These are phyloP conservation scores for Sphagnum fallax DNA, from an alignment of 228 moss, liverwort and hornwort species.

Conservation along the genomic window DNA sequence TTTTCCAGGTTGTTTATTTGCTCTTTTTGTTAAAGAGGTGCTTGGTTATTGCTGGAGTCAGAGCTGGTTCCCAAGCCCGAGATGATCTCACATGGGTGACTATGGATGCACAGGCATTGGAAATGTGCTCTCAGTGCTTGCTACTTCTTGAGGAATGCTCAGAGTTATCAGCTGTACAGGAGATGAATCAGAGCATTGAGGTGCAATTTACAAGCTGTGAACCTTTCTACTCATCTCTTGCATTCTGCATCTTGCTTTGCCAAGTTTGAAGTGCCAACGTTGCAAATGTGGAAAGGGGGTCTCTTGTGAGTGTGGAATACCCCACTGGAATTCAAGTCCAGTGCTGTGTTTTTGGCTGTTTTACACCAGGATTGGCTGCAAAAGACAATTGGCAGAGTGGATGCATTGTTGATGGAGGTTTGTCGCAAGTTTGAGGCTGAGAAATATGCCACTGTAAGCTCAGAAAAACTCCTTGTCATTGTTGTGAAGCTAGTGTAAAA, in stretches of 20 bases:
- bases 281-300: too few relatives aligned
- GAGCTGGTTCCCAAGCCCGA: too few relatives aligned
- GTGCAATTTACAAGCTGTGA: conserved; percentile 16
- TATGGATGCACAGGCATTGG: conserved; percentile 64
- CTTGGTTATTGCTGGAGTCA: too few relatives aligned
- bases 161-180: conserved; percentile 62
- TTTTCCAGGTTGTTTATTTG: too few relatives aligned
- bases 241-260: too few relatives aligned
- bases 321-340: background rate
- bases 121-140: conserved; percentile 80
- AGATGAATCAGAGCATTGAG: conserved; percentile 93
- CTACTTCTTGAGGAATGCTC: conserved; percentile 82
- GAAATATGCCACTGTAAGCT: conserved; percentile 58
- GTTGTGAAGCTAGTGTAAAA: background rate
- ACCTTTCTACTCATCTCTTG: background rate
- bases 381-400: conserved; percentile 57
- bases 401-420: conserved; percentile 49
- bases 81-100: background rate
- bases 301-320: too few relatives aligned
- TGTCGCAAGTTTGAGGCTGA: conserved; percentile 62
- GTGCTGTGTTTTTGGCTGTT: background rate
- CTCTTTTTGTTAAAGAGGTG: too few relatives aligned
- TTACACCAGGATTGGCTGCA: conserved; percentile 68
- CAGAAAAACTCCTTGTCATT: background rate
- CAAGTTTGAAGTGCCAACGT: too few relatives aligned